These are phyloP conservation scores for Magnolia changhungtana DNA, from an alignment of 164 flowering plant species.

Conservation along the genomic window DNA sequence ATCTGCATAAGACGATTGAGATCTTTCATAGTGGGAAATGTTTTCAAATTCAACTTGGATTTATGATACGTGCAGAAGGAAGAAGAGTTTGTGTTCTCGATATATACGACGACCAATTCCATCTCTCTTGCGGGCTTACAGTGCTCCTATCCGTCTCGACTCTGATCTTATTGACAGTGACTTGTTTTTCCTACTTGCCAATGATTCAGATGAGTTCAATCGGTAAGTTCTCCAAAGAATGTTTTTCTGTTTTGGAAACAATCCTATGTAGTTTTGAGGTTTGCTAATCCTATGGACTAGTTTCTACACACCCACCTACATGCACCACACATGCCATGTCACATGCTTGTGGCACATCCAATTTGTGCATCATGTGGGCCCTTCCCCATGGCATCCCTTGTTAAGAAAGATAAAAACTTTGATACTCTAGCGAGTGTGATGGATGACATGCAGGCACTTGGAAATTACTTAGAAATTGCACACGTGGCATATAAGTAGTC, in stretches of 20 bases:
- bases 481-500: too few relatives aligned
- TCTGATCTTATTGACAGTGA: slow-evolving; percentile 88
- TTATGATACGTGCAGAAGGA: slow-evolving; percentile 58
- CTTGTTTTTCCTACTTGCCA: slow-evolving; percentile 84
- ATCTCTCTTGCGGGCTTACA: slow-evolving; percentile 78
- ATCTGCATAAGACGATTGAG: not conserved
- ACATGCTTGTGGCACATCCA: not conserved
- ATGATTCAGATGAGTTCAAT: slow-evolving; percentile 94
- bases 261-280: not conserved
- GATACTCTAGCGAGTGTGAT: too few relatives aligned
- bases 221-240: slow-evolving; percentile 48
- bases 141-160: slow-evolving; percentile 87
- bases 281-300: not conserved
- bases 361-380: not conserved
- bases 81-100: slow-evolving; percentile 88
- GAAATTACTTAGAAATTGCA: too few relatives aligned
- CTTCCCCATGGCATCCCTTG: not conserved
- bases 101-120: slow-evolving; percentile 70
- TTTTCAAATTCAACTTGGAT: not conserved
- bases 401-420: too few relatives aligned
- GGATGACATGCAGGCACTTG: too few relatives aligned
- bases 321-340: not conserved
- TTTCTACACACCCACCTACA: not conserved
- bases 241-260: not conserved
- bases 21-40: not conserved